These are phyloP conservation scores for Cynara cardunculus DNA, from an alignment of 129 eudicot species.

Conservation along the genomic window DNA sequence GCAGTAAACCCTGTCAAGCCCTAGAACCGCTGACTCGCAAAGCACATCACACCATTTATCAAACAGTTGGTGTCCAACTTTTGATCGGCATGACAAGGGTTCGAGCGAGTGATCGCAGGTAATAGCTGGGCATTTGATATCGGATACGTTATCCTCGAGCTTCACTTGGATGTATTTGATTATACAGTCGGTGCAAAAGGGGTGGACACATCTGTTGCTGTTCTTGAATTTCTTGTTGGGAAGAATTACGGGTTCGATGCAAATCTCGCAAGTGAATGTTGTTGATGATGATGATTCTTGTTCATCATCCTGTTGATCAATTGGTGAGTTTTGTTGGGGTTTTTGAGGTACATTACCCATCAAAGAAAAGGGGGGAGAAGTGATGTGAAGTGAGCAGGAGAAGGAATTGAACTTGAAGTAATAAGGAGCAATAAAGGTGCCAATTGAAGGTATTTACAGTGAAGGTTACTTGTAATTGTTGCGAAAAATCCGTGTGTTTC, in stretches of 20 bases:
- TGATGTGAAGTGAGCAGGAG: neutral
- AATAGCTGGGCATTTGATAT: slow-evolving; percentile 48
- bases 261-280: slow-evolving; percentile 64
- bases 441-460: neutral
- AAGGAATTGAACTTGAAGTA: neutral
- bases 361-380: neutral
- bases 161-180: slow-evolving; percentile 54
- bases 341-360: slow-evolving; percentile 45
- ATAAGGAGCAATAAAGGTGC: neutral
- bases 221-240: slow-evolving; percentile 32
- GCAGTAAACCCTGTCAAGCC: slow-evolving; percentile 51
- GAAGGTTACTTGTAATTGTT: neutral
- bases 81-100: slow-evolving; percentile 31
- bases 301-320: neutral
- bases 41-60: slow-evolving; percentile 70
- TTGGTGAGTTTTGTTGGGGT: slow-evolving; percentile 3
- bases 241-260: slow-evolving; percentile 49
- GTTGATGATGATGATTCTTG: slow-evolving; percentile 20
- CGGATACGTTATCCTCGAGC: slow-evolving; percentile 43
- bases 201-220: slow-evolving; percentile 39
- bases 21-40: slow-evolving; percentile 40
- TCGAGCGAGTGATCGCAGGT: slow-evolving; percentile 39
- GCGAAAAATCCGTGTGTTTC: neutral
- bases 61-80: slow-evolving; percentile 39
- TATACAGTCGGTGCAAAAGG: slow-evolving; percentile 62